Percentiles rank a stretch among this genome's conserved stretches.
Conservation (phyloP, 352 stramenopile species). For the Phytopythium sindhum region DNA sequence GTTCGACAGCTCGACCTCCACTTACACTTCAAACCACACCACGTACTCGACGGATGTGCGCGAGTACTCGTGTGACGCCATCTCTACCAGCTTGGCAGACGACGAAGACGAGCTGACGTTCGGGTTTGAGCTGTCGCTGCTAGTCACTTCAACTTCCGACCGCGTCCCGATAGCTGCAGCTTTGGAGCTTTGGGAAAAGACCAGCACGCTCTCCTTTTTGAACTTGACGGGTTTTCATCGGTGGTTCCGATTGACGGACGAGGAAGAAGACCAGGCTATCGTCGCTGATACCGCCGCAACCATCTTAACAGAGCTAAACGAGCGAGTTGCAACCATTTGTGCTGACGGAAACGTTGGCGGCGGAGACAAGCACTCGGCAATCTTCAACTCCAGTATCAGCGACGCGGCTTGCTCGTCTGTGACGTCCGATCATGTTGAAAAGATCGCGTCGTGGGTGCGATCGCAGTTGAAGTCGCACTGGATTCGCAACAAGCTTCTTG, state of each 20-base stretch:
- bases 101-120: constrained; percentile 37
- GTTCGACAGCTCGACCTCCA: constrained; percentile 13
- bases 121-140: constrained; percentile 45
- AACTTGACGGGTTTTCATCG: constrained; percentile 36
- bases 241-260: constrained; percentile 32
- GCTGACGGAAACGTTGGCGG: constrained; percentile 15
- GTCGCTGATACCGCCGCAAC: constrained; percentile 2
- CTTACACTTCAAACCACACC: constrained; percentile 27
- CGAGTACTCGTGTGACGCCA: constrained; percentile 40
- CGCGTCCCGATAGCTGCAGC: constrained; percentile 36
- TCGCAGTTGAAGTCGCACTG: constrained; percentile 19
- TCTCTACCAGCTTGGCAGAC: constrained; percentile 43
- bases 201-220: constrained; percentile 45
- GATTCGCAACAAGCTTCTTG: constrained; percentile 40
- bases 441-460: constrained; percentile 37
- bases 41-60: constrained; percentile 25
- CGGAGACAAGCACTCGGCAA: constrained; percentile 30
- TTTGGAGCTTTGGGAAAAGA: constrained; percentile 37
- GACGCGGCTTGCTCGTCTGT: constrained; percentile 26
- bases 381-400: constrained; percentile 48
- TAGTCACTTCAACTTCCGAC: constrained; percentile 7
- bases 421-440: constrained; percentile 25
- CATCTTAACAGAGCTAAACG: constrained; percentile 34
- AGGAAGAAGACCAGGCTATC: constrained; percentile 1
- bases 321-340: constrained; percentile 18